phyloP scores from a whole-genome alignment of 192 early-diverging fungal genomes.

The Linnemannia zychae region DNA sequence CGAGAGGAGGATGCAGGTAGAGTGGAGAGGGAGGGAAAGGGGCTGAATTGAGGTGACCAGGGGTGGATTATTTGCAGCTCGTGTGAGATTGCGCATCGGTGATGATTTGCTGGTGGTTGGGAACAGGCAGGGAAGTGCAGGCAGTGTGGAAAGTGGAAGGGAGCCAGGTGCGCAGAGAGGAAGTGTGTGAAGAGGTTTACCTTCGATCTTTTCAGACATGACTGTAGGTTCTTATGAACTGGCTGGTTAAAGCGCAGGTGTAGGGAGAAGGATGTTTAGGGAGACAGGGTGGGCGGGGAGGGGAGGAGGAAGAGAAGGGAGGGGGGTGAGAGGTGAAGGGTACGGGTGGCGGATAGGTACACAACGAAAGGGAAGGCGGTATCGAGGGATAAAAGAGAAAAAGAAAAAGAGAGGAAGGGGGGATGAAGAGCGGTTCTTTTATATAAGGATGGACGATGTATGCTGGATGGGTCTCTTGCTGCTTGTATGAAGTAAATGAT shows the following conservation, averaged over 20 bases:
- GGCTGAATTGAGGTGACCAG: not conserved
- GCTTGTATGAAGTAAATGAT: not conserved
- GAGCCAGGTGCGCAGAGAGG: not conserved
- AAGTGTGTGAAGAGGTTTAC: constrained; percentile 4
- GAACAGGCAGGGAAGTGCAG: too few relatives aligned
- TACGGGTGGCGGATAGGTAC: constrained; percentile 3
- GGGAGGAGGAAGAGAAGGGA: not conserved
- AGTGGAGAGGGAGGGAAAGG: not conserved
- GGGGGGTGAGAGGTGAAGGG: constrained; percentile 2
- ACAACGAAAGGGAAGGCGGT: constrained; percentile 7
- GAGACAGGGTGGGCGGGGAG: constrained; percentile 35
- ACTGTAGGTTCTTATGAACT: constrained; percentile 32
- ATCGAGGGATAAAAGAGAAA: not conserved
- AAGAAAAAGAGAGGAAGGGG: not conserved
- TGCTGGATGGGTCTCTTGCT: too few relatives aligned
- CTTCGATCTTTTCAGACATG: constrained; percentile 50
- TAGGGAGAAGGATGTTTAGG: constrained; percentile 19
- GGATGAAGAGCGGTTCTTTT: not conserved
- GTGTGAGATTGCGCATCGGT: not conserved
- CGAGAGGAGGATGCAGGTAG: not conserved
- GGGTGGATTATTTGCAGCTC: not conserved
- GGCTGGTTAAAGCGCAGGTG: constrained; percentile 29
- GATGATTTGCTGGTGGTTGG: not conserved
- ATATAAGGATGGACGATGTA: constrained; percentile 13
- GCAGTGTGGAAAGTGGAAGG: not conserved